These are phyloP conservation scores for Fusarium azukiicola DNA, from an alignment of 2,329 filamentous ascomycete species.

Conservation along the genomic window DNA sequence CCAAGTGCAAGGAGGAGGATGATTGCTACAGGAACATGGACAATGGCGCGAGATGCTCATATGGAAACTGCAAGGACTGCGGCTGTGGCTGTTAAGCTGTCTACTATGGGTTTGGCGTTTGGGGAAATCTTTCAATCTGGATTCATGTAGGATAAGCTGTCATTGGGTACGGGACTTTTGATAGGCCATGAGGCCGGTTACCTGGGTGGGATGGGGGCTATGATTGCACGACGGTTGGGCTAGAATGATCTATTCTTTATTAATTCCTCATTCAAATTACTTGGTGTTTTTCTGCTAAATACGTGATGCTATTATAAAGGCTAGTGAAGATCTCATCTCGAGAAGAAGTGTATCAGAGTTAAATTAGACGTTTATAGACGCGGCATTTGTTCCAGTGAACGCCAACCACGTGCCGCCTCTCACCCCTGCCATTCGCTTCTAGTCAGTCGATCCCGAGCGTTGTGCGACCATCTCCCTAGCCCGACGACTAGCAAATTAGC, in stretches of 20 bases:
- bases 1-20: not conserved
- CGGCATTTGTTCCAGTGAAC: not conserved
- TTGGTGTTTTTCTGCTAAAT: too few species aligned
- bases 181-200: not conserved
- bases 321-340: too few species aligned
- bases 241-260: not conserved
- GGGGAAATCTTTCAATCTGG: not conserved
- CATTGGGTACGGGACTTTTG: not conserved
- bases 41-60: not conserved
- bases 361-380: not conserved
- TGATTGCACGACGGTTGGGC: not conserved
- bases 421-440: not conserved
- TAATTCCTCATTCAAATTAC: not conserved
- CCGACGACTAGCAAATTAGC: conserved; percentile 9
- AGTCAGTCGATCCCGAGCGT: not conserved
- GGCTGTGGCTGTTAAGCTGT: conserved; percentile 24
- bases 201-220: not conserved
- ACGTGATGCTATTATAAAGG: too few species aligned
- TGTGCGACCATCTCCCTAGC: conserved; percentile 5
- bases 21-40: conserved; percentile 19
- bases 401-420: not conserved
- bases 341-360: not conserved
- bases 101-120: not conserved
- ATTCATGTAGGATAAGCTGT: not conserved
- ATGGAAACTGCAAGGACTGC: conserved; percentile 3